Evolutionary conservation across 176 grass and related monocot species (phyloP).

Genomic region (Aegilops tauschii): DNA sequence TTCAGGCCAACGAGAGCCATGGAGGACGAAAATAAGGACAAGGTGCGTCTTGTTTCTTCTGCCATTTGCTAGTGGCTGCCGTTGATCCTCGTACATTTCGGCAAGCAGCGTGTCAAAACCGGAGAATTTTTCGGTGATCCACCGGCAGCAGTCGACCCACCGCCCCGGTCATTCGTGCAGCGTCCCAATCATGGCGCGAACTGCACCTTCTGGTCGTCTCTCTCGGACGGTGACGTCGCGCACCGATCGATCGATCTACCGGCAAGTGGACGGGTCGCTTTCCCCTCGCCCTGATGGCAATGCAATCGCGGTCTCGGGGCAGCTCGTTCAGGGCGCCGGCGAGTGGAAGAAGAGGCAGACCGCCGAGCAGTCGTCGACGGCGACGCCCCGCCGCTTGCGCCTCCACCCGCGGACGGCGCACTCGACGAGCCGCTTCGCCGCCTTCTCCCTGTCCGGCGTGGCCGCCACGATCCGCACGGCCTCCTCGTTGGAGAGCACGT

Average conservation of each 20-base stretch:
- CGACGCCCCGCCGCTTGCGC: conserved; percentile 59
- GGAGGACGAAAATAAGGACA: conserved; percentile 8
- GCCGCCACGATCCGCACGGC: conserved; percentile 81
- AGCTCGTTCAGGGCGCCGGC: conserved; percentile 6
- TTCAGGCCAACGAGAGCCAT: not conserved
- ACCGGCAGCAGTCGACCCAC: not conserved
- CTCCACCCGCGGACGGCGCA: conserved; percentile 68
- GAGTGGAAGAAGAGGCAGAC: conserved; percentile 89
- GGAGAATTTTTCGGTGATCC: conserved; percentile 15
- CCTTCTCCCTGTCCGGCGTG: conserved; percentile 50
- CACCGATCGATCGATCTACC: not conserved
- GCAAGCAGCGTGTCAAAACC: conserved; percentile 15
- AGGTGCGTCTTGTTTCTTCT: not conserved
- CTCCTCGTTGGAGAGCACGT: conserved; percentile 91
- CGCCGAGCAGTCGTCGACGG: conserved; percentile 94
- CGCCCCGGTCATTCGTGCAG: not conserved
- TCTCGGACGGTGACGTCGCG: conserved; percentile 23
- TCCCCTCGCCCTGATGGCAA: not conserved
- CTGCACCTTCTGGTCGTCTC: conserved; percentile 7
- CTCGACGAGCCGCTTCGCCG: conserved; percentile 80
- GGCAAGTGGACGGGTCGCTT: not conserved
- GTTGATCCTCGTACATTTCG: conserved; percentile 30
- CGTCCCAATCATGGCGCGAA: conserved; percentile 21
- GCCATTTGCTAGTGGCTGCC: conserved; percentile 7
- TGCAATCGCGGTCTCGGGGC: not conserved